Evolutionary conservation across 2,329 filamentous ascomycete species (phyloP), one percentile per base, ranked within the genome.

Genomic region (Paramyrothecium roridum): DNA sequence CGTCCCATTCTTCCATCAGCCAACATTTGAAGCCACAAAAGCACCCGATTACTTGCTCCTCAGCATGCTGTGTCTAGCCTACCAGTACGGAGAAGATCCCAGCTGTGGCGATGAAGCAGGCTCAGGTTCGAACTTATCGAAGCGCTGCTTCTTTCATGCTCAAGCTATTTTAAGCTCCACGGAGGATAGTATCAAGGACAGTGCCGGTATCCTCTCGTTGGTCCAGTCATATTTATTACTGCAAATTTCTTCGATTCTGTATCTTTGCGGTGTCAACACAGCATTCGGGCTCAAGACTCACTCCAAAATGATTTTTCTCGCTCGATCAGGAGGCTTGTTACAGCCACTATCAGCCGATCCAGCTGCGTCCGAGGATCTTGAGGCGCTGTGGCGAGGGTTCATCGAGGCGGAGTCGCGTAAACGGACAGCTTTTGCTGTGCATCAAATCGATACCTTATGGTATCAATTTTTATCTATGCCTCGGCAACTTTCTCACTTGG

Each of bases 401-500:
- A 64, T 71, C 37, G 60, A 59, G 50, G 56, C 66, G 1, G 75
- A 77, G 55, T 73, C 74, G 0, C 68, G 70, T 45, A 77, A 77
- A 54, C 70, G 75, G 19, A 77, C 75, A 0, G 54, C 73, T 4
- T 74, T 76, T 52, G 72, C 74, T 11, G 66, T 73, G 0, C 74
- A 77, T 56, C 74, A 77, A 54, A 66, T 76, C 23, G 75, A 77
- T 54, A 67, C 74, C 0, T 58, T 76, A 2, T 76, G 73, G 71
- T 77, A 77, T 55, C 73, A 76, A 51, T 67, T 76, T 51, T 61
- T 76, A 12, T 73, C 70, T 2, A 64, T 73, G 17, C 71, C 71
- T 7, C 66, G 71, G 6, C 64, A 61, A 8, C 59, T 74, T 16
- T 73, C 71, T 1, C 67, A 77, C 47, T 63, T 77, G 3, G 75